Base-by-base conservation (phyloP, 495 filamentous ascomycete species). In the Talaromyces ruber region DNA sequence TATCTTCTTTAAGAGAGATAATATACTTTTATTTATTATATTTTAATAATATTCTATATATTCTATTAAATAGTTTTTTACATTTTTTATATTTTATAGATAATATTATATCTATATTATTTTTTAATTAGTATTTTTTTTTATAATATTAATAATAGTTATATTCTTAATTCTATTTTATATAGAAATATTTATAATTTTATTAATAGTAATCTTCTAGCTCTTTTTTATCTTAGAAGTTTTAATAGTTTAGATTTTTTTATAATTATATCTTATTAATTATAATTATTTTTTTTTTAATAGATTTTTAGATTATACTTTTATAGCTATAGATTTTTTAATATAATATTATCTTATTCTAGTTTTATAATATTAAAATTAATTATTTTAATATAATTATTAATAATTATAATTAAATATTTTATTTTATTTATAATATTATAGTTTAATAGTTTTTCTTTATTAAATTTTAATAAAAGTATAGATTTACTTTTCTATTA, bases 311-410 rank as follows among this genome's bases (percentile, higher is more conserved):
- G 52, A 30, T 64, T 64, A 62, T 62, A 54, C 51, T 61, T 58
- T 43, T 29, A 39, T 39, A 62, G 53, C 24, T 57, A 58, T 58
- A 29, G 26, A 14, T 58, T 59, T 52, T 30, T 21, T 58, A 64
- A 59, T 37, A 64, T 57, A 57, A 64, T 59, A 64, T 64, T 50
- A 62, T 64, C 58, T 53, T 34, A 24, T 59, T 24, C 32, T 62
- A 58, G 29, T n/a, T 29, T 45, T 50, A 28, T 59, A 34, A 64
- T 37, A 45, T 60, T 28, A 26, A 59, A 59, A 22, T 34, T 59
- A 29, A 59, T 58, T 14, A 50, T 25, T 58, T 64, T 14, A 7
- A 28, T 14, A 43, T 64, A 25, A 14, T 5, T 32, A 50, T 14
- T 21, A 47, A 58, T 28, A 51, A 59, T 53, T 43, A 62, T 58